phyloP scores from a whole-genome alignment of 176 grass and related monocot genomes.

The Oryza nivara region DNA sequence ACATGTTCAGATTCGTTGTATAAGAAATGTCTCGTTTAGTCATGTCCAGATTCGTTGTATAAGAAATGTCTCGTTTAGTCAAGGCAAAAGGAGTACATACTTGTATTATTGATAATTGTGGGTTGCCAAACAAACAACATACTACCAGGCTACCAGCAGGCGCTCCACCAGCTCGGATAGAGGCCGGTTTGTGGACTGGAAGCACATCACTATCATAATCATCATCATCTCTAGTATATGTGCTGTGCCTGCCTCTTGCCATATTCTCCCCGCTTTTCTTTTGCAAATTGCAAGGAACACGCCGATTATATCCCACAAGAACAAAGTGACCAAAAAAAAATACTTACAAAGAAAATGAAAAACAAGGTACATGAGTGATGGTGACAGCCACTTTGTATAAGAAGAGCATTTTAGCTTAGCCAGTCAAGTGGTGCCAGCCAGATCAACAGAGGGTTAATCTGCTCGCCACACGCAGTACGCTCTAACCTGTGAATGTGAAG shows the following conservation, averaged over 20 bases:
- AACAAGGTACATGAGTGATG: neutral
- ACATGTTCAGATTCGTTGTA: too few species aligned
- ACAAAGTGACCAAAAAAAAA: neutral
- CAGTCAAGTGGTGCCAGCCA: neutral
- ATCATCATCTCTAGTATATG: conserved; percentile 9
- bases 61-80: too few species aligned
- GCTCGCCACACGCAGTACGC: neutral
- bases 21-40: too few species aligned
- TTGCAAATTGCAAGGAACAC: conserved; percentile 25
- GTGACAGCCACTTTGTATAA: conserved; percentile 35
- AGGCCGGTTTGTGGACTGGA: neutral
- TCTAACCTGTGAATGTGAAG: neutral
- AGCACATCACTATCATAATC: conserved; percentile 18
- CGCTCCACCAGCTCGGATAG: neutral
- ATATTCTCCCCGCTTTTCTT: conserved; percentile 36
- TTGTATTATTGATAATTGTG: neutral
- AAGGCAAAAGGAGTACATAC: too few species aligned
- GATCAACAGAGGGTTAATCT: neutral
- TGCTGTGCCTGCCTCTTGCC: neutral
- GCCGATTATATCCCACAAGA: conserved; percentile 21
- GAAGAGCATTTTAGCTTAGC: neutral
- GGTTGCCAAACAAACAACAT: conserved; percentile 13
- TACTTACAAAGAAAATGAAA: neutral
- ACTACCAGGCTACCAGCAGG: too few species aligned
- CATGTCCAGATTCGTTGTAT: too few species aligned